phyloP scores from a whole-genome alignment of 176 grass and related monocot genomes.

The Melocanna baccifera region DNA sequence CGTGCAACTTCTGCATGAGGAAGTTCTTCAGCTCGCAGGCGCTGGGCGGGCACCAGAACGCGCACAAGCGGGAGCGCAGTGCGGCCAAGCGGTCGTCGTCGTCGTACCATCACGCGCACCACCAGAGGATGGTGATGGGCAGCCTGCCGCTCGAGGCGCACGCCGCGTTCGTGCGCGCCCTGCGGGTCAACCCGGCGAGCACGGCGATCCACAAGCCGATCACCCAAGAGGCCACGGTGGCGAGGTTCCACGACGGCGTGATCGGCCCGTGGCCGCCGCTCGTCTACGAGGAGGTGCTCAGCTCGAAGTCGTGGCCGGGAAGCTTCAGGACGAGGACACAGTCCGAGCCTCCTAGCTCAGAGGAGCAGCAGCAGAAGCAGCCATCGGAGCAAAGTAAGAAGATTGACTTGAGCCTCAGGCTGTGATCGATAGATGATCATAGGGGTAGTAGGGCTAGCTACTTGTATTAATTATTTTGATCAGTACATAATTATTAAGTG shows the following conservation, averaged over 20 bases:
- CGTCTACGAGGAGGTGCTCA: conserved; percentile 46
- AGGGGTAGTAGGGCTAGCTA: conserved; percentile 19
- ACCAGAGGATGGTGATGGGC: conserved; percentile 58
- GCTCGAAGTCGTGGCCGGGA: conserved; percentile 56
- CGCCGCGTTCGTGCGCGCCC: conserved; percentile 45
- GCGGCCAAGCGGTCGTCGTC: conserved; percentile 51
- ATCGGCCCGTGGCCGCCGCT: conserved; percentile 34
- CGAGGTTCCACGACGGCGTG: conserved; percentile 45
- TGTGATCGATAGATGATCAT: conserved; percentile 40
- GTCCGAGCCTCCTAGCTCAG: conserved; percentile 36
- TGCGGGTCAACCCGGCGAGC: conserved; percentile 42
- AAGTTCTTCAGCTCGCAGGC: conserved; percentile 96
- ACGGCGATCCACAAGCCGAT: conserved; percentile 40
- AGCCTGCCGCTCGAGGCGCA: conserved; percentile 71
- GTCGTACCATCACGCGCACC: conserved; percentile 25
- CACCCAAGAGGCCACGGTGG: conserved; percentile 36
- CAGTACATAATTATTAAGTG: conserved; percentile 21
- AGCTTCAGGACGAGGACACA: conserved; percentile 61
- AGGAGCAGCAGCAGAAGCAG: conserved; percentile 16
- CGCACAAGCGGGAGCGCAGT: conserved; percentile 87
- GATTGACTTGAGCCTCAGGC: conserved; percentile 74
- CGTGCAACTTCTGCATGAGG: conserved; percentile 88
- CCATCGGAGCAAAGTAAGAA: conserved; percentile 52
- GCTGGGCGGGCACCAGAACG: conserved; percentile 86
- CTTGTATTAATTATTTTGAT: conserved; percentile 36